Evolutionary conservation across 1,284 basidiomycete species (phyloP), one percentile per base, ranked within the genome.

Genomic region (Cutaneotrichosporon sp.): DNA sequence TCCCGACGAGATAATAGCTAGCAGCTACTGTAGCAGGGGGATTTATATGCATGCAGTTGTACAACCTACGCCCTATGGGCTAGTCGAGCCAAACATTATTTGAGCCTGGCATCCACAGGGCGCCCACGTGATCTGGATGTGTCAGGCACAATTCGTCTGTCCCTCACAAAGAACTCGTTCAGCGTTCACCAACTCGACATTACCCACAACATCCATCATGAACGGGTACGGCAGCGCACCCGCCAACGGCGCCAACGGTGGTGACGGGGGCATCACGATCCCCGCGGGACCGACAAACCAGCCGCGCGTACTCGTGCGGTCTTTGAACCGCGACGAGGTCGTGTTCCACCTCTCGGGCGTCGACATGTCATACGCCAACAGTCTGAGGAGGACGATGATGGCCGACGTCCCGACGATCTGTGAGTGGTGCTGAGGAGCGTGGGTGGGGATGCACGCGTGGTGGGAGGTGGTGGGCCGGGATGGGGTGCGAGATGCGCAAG

Each of bases 401-500:
- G 93, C 93, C n/a, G 92, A 95, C 78, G 87, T 97, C 64, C 91
- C 93, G 16, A 97, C 94, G 62, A 84, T 97, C 63, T 91, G 92
- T 94, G 75, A 77, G 90, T 74, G n/a, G 6, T 13, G 3, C 2
- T 50, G 14, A 25, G 51, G n/a, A 43, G 47, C 25, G 27, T n/a
- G n/a, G n/a, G n/a, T n/a, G n/a, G 20, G 45, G 20, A 13, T 24
- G 45, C 13, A 9, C 20, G 3, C 1, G 14, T 45, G 18, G 22
- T 27, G 14, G 20, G 7, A 20, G 22, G 18, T 14, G 27, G 2
- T n/a, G 14, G 10, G 27, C 27, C 18, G 18, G 34, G 34, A 20
- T 8, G 2, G 33, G 20, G 16, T 67, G 56, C 47, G 50, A 58
- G 55, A 14, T 31, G 38, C 38, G 13, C 34, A 36, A n/a, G 49